Conservation (phyloP, 306 rosid species). For the Hylodesmum podocarpum region DNA sequence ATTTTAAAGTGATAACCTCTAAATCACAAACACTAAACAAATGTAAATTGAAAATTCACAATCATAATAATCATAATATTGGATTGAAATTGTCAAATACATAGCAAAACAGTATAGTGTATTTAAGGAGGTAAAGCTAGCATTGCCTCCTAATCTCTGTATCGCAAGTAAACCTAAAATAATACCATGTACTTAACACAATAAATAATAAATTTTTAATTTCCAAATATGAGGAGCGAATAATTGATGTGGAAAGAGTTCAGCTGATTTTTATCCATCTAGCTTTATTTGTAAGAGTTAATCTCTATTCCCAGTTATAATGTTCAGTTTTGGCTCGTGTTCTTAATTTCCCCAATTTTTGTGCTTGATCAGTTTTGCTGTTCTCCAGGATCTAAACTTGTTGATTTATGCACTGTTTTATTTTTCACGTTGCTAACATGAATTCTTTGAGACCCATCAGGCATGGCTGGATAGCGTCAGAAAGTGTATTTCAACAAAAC, state of each 20-base stretch:
- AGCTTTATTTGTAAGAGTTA: background rate
- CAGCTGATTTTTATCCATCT: background rate
- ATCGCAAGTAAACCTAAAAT: background rate
- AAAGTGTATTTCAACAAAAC: slow-evolving; percentile 55
- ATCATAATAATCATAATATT: no score
- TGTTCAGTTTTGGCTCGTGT: background rate
- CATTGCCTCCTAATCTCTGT: background rate
- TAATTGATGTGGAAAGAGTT: background rate
- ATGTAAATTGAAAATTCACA: no score
- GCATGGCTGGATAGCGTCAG: slow-evolving; percentile 61
- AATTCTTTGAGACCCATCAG: slow-evolving; percentile 44
- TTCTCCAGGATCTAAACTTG: background rate
- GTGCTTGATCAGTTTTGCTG: slow-evolving; percentile 19
- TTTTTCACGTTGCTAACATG: slow-evolving; percentile 17
- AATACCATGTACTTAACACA: background rate
- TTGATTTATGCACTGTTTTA: background rate
- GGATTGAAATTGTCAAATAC: no score
- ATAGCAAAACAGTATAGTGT: no score
- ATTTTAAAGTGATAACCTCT: no score
- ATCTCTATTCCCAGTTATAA: slow-evolving; percentile 1
- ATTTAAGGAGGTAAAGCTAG: no score
- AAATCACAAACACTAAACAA: no score
- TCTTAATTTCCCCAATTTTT: slow-evolving; percentile 14
- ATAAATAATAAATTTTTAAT: background rate
- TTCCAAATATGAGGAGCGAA: background rate